phyloP scores from a whole-genome alignment of 768 basidiomycete species.

The Termitomyces sp. region DNA sequence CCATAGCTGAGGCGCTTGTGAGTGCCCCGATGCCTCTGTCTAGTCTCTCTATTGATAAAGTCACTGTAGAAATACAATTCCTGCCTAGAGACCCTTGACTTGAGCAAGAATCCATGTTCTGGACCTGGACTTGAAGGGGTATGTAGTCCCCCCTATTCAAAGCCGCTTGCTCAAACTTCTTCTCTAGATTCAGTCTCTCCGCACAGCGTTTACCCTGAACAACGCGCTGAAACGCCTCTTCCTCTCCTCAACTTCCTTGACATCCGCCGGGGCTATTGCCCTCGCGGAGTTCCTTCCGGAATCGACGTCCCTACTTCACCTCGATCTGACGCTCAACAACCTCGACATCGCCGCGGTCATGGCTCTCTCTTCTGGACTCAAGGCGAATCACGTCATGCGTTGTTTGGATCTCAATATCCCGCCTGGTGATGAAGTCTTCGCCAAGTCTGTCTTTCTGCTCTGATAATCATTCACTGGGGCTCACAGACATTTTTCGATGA shows the following conservation, averaged over 20 bases:
- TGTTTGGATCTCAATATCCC: slow-evolving; percentile 94
- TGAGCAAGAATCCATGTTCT: slow-evolving; percentile 91
- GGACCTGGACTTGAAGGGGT: slow-evolving; percentile 91
- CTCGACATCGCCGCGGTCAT: slow-evolving; percentile 90
- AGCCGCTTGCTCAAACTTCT: neutral
- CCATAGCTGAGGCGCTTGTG: slow-evolving; percentile 87
- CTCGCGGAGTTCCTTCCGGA: slow-evolving; percentile 97
- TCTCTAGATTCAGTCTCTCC: slow-evolving; percentile 71
- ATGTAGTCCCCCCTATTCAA: slow-evolving; percentile 20
- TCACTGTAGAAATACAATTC: slow-evolving; percentile 84
- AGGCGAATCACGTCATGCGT: slow-evolving; percentile 79
- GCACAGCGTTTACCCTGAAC: slow-evolving; percentile 91
- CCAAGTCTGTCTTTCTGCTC: slow-evolving; percentile 37
- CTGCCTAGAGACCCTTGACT: slow-evolving; percentile 87
- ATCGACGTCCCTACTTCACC: slow-evolving; percentile 78
- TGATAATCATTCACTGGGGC: neutral
- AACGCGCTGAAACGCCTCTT: slow-evolving; percentile 89
- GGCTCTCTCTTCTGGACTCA: slow-evolving; percentile 84
- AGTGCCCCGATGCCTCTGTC: slow-evolving; percentile 19
- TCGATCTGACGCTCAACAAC: slow-evolving; percentile 82
- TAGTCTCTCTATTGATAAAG: neutral
- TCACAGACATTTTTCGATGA: neutral
- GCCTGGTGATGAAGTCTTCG: slow-evolving; percentile 76
- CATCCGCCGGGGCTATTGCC: slow-evolving; percentile 84
- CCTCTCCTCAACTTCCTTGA: slow-evolving; percentile 77